Evolutionary conservation across 768 basidiomycete species (phyloP), one percentile per base, ranked within the genome.

Genomic region (Lactifluus echinatus): DNA sequence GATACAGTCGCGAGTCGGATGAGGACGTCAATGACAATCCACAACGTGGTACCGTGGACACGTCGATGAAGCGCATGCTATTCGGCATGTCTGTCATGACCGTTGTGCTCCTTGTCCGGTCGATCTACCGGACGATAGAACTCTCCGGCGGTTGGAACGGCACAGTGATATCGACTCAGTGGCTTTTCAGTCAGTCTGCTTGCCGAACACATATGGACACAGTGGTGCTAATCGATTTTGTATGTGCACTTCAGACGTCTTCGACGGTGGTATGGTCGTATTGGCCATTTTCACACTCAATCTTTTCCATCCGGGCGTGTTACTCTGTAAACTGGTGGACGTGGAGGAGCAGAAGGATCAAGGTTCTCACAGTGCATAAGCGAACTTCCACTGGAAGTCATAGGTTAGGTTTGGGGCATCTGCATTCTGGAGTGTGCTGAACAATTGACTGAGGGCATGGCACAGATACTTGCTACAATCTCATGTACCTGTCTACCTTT

Each of bases 251-350:
- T 28, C 31, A 59, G 57, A 53, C 23, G 46, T 34, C 12, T 51
- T 59, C 17, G 57, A 59, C 14, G 57, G 53, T 15, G 40, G 33
- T 12, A 62, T 59, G 61, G 23, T 62, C 29, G 11, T 42, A 11
- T 21, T 59, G 14, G 57, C 57, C 6, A 59, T 55, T 12, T 55
- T 48, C 29, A 55, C 52, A 15, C 37, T 59, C 3, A 59, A 59
- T 21, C 4, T 59, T 34, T 44, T 54, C n/a, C 57, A 62, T 19
- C 61, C 57, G 11, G 57, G 57, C n/a, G n/a, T n/a, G n/a, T n/a
- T n/a, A n/a, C n/a, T n/a, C n/a, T n/a, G n/a, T n/a, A n/a, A n/a
- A n/a, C n/a, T n/a, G n/a, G n/a, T n/a, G n/a, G n/a, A n/a, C n/a
- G n/a, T n/a, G n/a, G n/a, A 31, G 8, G 31, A 31, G 31, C 31